phyloP scores from a whole-genome alignment of 2,329 filamentous ascomycete genomes.

The Graphilbum sp. region DNA sequence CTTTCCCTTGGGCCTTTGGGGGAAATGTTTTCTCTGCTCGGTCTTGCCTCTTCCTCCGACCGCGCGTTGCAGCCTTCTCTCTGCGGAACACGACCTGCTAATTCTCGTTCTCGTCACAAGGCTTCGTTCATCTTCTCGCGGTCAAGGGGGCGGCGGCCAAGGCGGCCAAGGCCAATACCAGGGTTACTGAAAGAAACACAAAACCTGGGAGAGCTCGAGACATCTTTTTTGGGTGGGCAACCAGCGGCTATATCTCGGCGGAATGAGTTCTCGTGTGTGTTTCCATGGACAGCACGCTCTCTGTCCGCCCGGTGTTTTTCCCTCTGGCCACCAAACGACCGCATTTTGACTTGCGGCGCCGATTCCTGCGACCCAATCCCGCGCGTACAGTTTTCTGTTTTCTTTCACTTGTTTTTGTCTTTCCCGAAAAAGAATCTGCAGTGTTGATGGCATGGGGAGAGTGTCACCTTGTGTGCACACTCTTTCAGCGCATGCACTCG shows the following conservation, averaged over 20 bases:
- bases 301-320: too few species aligned
- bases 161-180: constrained; percentile 16
- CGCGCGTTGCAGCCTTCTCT: too few species aligned
- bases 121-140: constrained; percentile 70
- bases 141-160: constrained; percentile 18
- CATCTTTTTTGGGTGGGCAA: too few species aligned
- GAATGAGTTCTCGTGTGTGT: too few species aligned
- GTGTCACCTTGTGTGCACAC: neutral
- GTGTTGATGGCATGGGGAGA: neutral
- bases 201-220: neutral
- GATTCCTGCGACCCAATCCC: neutral
- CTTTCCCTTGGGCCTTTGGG: neutral
- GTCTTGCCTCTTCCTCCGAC: too few species aligned
- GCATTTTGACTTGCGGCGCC: neutral
- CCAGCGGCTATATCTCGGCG: too few species aligned
- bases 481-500: neutral
- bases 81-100: neutral
- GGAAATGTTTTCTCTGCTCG: too few species aligned
- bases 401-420: neutral
- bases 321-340: too few species aligned
- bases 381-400: neutral
- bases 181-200: constrained; percentile 15
- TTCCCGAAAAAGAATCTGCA: neutral
- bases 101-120: constrained; percentile 14
- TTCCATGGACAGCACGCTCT: too few species aligned